These are phyloP conservation scores for Aspergillus carlsbadensis DNA, from an alignment of 495 filamentous ascomycete genomes.

Conservation along the genomic window DNA sequence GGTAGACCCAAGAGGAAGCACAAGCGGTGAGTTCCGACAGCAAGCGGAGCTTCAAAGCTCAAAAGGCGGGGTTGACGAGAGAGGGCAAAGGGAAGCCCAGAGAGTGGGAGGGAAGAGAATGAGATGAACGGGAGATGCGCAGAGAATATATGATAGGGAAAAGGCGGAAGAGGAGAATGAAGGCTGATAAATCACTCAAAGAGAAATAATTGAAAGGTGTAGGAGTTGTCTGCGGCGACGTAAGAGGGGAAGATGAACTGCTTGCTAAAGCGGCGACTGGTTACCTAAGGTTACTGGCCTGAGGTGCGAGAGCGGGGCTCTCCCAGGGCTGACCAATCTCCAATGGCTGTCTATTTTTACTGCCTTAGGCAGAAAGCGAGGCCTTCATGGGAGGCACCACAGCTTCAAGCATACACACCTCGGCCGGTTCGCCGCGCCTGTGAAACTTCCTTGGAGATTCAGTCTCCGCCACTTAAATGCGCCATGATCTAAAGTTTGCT, in stretches of 20 bases:
- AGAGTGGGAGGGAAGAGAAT: constrained; percentile 9
- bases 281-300: constrained; percentile 7
- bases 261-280: not conserved
- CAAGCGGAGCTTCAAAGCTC: not conserved
- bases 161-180: constrained; percentile 20
- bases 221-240: constrained; percentile 22
- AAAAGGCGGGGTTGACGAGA: constrained; percentile 1
- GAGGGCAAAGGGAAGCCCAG: constrained; percentile 3
- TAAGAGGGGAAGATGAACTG: constrained; percentile 31
- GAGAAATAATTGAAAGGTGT: not conserved
- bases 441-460: too few relatives aligned
- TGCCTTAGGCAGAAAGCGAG: not conserved
- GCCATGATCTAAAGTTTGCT: too few relatives aligned
- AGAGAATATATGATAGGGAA: constrained; percentile 10
- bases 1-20: constrained; percentile 28
- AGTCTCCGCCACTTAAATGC: too few relatives aligned
- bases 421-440: too few relatives aligned
- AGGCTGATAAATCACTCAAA: constrained; percentile 10
- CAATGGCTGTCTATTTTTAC: not conserved
- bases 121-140: constrained; percentile 8
- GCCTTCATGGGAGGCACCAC: too few relatives aligned
- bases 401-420: too few relatives aligned
- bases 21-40: constrained; percentile 30
- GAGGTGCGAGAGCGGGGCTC: not conserved
- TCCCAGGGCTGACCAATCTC: too few relatives aligned